Evolutionary conservation across 345 rosid species (phyloP).

Genomic region (Camelina laxa): DNA sequence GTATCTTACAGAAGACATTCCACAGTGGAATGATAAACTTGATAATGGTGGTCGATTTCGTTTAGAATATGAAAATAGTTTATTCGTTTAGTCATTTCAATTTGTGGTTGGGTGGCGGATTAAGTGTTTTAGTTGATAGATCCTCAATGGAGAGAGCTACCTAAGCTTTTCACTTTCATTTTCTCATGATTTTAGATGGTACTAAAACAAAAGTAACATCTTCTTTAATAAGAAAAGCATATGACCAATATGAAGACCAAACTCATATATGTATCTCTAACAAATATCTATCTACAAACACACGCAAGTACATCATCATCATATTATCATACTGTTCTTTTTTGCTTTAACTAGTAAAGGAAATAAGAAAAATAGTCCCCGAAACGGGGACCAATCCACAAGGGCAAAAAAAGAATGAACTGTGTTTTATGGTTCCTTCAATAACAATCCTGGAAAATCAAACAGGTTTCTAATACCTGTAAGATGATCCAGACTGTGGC

Average conservation of each 20-base stretch:
- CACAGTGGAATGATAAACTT: too few relatives aligned
- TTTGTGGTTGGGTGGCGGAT: too few relatives aligned
- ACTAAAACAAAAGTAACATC: background rate
- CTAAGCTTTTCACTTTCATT: background rate
- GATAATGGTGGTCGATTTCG: too few relatives aligned
- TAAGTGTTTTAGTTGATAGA: background rate
- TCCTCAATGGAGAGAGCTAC: background rate
- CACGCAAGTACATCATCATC: slow-evolving; percentile 37
- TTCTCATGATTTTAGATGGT: background rate
- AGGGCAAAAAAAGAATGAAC: background rate
- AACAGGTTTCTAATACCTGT: slow-evolving; percentile 53
- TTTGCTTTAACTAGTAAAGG: slow-evolving; percentile 13
- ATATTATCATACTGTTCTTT: slow-evolving; percentile 5
- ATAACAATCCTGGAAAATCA: slow-evolving; percentile 16
- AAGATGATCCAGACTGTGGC: slow-evolving; percentile 61
- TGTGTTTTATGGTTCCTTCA: slow-evolving; percentile 29
- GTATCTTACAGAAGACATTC: too few relatives aligned
- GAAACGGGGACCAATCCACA: slow-evolving; percentile 40
- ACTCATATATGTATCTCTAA: slow-evolving; percentile 17
- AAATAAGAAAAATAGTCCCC: slow-evolving; percentile 32
- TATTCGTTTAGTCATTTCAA: too few relatives aligned
- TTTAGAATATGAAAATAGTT: too few relatives aligned
- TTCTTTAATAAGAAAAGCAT: background rate
- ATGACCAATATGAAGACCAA: slow-evolving; percentile 22
- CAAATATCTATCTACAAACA: slow-evolving; percentile 45